These are phyloP conservation scores for Waltiozyma sp. DNA, from an alignment of 1,139 yeast genomes.

Conservation along the genomic window DNA sequence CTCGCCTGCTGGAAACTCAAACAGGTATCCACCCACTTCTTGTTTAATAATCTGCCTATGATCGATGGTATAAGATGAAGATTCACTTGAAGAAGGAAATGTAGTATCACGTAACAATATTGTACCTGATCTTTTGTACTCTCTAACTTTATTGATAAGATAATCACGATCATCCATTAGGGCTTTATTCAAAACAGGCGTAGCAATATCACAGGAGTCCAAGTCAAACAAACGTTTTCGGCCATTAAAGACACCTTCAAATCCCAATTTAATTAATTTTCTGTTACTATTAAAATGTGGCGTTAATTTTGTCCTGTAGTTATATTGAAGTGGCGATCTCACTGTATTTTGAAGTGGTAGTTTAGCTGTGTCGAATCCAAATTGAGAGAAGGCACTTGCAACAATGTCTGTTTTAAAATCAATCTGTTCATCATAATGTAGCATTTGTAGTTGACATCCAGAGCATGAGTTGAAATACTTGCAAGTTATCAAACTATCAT, in stretches of 20 bases:
- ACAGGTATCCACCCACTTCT: slow-evolving; percentile 39
- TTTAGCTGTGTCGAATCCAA: slow-evolving; percentile 34
- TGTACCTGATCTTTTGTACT: slow-evolving; percentile 65
- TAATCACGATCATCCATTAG: slow-evolving; percentile 44
- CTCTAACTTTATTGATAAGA: slow-evolving; percentile 30
- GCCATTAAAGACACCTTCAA: slow-evolving; percentile 61
- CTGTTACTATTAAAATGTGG: slow-evolving; percentile 70
- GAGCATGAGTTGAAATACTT: slow-evolving; percentile 55
- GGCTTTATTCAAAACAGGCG: slow-evolving; percentile 52
- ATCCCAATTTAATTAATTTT: slow-evolving; percentile 22
- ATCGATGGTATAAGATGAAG: slow-evolving; percentile 31
- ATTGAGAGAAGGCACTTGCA: slow-evolving; percentile 54
- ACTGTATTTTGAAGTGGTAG: slow-evolving; percentile 48
- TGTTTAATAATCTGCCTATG: slow-evolving; percentile 60
- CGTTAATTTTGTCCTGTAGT: slow-evolving; percentile 70
- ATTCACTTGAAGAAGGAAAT: slow-evolving; percentile 14
- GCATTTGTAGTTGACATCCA: slow-evolving; percentile 77
- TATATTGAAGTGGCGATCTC: slow-evolving; percentile 54
- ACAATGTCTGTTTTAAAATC: slow-evolving; percentile 52
- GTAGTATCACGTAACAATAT: slow-evolving; percentile 61
- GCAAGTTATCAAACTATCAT: slow-evolving; percentile 41
- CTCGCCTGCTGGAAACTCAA: slow-evolving; percentile 73
- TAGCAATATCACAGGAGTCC: slow-evolving; percentile 75
- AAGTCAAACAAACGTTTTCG: slow-evolving; percentile 50
- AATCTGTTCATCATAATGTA: slow-evolving; percentile 53